Evolutionary conservation across 352 stramenopile species (phyloP).

Genomic region (Albugo laibachii): DNA sequence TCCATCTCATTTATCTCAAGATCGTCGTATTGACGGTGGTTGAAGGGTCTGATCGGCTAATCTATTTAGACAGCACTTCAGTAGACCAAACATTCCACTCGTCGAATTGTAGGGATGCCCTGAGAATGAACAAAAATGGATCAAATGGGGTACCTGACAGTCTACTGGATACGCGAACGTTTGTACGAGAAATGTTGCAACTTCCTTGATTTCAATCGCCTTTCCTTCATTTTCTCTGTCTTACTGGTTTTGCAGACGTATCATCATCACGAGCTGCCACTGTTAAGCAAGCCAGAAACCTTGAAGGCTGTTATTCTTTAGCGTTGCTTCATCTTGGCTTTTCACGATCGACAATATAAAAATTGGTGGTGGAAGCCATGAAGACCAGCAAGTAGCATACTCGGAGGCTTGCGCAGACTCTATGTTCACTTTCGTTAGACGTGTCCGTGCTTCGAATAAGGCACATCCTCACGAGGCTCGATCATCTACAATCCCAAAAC

Average conservation of each 20-base stretch:
- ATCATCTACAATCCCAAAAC: conserved; percentile 6
- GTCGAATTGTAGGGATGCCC: no score
- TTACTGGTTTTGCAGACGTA: background rate
- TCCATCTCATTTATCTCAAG: no score
- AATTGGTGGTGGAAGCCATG: conserved; percentile 38
- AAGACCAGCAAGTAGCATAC: conserved; percentile 28
- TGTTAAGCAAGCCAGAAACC: conserved; percentile 39
- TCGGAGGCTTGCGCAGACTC: conserved; percentile 11
- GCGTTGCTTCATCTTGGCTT: conserved; percentile 17
- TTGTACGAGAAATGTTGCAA: no score
- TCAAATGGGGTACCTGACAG: no score
- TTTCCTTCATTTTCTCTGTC: no score
- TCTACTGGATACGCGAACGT: no score
- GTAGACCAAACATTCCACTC: no score
- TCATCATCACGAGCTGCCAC: conserved; percentile 11
- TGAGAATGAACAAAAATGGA: no score
- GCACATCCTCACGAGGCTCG: conserved; percentile 17
- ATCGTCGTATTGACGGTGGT: no score
- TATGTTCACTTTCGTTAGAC: background rate
- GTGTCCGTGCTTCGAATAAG: conserved; percentile 7
- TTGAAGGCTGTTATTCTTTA: conserved; percentile 31
- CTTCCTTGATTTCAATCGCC: no score
- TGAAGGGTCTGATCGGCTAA: no score
- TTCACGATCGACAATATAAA: conserved; percentile 44
- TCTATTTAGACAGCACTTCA: no score